phyloP scores from a whole-genome alignment of 2,329 filamentous ascomycete genomes.

The Neurospora crassa region DNA sequence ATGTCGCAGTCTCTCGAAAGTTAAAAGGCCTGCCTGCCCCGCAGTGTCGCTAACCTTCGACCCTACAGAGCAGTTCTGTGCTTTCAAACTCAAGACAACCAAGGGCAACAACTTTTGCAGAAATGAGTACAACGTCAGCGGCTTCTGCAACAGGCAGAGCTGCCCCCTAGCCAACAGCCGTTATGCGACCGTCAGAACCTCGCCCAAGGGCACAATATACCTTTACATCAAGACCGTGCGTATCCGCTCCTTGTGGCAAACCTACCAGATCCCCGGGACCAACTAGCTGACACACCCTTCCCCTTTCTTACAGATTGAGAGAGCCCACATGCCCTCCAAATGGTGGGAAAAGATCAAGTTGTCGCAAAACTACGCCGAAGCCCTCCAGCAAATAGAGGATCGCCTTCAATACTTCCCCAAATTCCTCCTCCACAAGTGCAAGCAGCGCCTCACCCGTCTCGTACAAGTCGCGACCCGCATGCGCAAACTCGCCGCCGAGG shows the following conservation, averaged over 20 bases:
- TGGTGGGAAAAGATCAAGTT: conserved; percentile 92
- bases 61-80: conserved; percentile 51
- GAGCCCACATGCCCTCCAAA: conserved; percentile 77
- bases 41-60: conserved; percentile 55
- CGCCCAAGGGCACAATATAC: conserved; percentile 70
- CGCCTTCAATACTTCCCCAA: conserved; percentile 90
- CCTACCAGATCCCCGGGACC: background rate
- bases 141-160: conserved; percentile 53
- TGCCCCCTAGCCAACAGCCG: conserved; percentile 86
- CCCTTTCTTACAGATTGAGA: conserved; percentile 47
- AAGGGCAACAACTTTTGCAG: conserved; percentile 91
- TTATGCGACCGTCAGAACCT: conserved; percentile 83
- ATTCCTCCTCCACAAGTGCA: conserved; percentile 62
- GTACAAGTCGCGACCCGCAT: conserved; percentile 82
- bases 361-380: conserved; percentile 82
- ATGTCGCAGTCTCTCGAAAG: conserved; percentile 1
- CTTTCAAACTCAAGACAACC: conserved; percentile 78
- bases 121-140: conserved; percentile 61
- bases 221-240: conserved; percentile 81
- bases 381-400: conserved; percentile 78
- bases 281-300: conserved; percentile 2
- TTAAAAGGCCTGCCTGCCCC: background rate
- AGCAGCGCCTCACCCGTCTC: conserved; percentile 85
- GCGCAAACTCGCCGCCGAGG: conserved; percentile 76
- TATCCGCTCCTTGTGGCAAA: background rate